These are phyloP conservation scores for Backusella tuberculispora DNA, from an alignment of 192 early-diverging fungal genomes.

Conservation along the genomic window DNA sequence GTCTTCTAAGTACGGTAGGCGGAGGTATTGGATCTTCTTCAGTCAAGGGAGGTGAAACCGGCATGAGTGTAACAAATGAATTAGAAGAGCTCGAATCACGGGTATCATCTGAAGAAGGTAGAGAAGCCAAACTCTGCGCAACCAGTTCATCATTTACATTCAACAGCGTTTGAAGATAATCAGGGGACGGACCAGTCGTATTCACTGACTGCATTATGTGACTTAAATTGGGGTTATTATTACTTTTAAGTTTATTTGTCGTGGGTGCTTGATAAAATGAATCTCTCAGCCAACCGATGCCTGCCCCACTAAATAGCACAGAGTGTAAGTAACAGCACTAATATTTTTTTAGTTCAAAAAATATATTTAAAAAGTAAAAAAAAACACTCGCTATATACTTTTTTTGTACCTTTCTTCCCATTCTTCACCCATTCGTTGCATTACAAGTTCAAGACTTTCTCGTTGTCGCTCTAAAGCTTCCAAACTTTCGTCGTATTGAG, in stretches of 20 bases:
- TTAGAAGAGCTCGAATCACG: slow-evolving; percentile 9
- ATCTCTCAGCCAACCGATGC: slow-evolving; percentile 41
- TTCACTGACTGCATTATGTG: slow-evolving; percentile 5
- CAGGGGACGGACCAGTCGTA: not conserved
- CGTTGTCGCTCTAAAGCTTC: slow-evolving; percentile 36
- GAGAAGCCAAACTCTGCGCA: slow-evolving; percentile 11
- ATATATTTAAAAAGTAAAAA: slow-evolving; percentile 8
- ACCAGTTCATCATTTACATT: slow-evolving; percentile 2
- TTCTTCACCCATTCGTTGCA: slow-evolving; percentile 43
- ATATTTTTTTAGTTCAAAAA: slow-evolving; percentile 8
- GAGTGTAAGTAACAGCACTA: not conserved
- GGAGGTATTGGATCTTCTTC: slow-evolving; percentile 63
- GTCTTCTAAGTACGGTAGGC: slow-evolving; percentile 52
- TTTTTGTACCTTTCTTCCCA: slow-evolving; percentile 43
- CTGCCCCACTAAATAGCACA: slow-evolving; percentile 34
- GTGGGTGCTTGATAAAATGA: not conserved
- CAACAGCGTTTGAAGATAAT: slow-evolving; percentile 11
- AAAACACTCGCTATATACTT: not conserved
- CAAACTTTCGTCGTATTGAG: slow-evolving; percentile 39
- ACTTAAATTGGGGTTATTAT: slow-evolving; percentile 1
- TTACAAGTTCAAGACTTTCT: slow-evolving; percentile 34
- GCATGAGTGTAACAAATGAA: slow-evolving; percentile 31
- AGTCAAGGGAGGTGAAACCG: slow-evolving; percentile 47
- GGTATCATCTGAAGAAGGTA: not conserved
- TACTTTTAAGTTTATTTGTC: slow-evolving; percentile 6